Percentiles rank a stretch among this genome's conserved stretches.
These are phyloP conservation scores for Triangularia setosa DNA, from an alignment of 2,329 filamentous ascomycete genomes.

Conservation along the genomic window DNA sequence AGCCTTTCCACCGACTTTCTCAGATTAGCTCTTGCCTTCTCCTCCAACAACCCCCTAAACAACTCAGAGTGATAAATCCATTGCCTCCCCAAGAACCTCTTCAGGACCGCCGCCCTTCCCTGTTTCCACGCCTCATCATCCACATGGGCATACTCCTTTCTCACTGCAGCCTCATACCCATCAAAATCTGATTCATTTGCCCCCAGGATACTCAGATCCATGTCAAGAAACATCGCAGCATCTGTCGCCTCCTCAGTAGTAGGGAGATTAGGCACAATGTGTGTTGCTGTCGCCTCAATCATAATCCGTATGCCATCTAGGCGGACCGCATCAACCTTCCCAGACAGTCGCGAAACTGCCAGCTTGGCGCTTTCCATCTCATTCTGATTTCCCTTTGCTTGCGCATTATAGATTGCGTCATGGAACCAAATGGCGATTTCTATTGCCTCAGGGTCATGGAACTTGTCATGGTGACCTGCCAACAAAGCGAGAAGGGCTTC, in stretches of 20 bases:
- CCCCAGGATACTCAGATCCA: constrained; percentile 19
- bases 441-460: constrained; percentile 18
- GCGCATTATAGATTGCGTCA: constrained; percentile 19
- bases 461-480: neutral
- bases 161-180: constrained; percentile 32
- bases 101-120: constrained; percentile 15
- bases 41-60: constrained; percentile 14
- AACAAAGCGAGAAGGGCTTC: constrained; percentile 15
- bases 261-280: neutral
- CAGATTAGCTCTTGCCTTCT: constrained; percentile 13
- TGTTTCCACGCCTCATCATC: constrained; percentile 11
- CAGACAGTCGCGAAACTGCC: constrained; percentile 1
- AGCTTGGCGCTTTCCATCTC: constrained; percentile 15
- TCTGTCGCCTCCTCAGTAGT: neutral
- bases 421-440: constrained; percentile 24
- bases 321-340: neutral
- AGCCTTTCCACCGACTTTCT: constrained; percentile 32
- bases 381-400: constrained; percentile 4
- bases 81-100: constrained; percentile 11
- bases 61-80: constrained; percentile 10
- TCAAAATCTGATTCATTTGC: constrained; percentile 22
- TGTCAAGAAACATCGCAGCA: constrained; percentile 20
- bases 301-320: constrained; percentile 12
- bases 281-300: constrained; percentile 20
- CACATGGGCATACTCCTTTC: constrained; percentile 21